Base-by-base conservation (phyloP, 1,139 yeast species). In the Eremothecium coryli region DNA sequence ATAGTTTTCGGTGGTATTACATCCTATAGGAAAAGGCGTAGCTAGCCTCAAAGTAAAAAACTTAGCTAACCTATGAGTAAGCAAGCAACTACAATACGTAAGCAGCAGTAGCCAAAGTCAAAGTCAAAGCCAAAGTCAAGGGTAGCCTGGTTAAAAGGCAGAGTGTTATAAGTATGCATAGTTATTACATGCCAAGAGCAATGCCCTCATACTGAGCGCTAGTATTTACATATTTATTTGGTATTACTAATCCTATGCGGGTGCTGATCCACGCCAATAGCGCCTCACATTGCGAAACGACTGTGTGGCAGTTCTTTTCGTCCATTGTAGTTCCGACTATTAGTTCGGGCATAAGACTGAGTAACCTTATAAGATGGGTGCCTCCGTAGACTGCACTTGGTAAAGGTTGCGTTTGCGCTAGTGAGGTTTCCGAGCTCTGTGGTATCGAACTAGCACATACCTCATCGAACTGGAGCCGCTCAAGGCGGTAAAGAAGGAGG, bases 311-410 rank as follows among this genome's bases (percentile, higher is more conserved):
- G 36, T 90, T 76, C 39, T 76, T 78, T 14, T 73, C 67, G 50
- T 88, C 96, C 90, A 88, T 84, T 9, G 77, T 64, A 0, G 95
- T 76, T 44, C 78, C 79, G 1, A 85, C 71, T 31, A 88, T 68
- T 15, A 86, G 62, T 3, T 85, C 93, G 0, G 97, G 97, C 32
- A 90, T 62, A 1, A 85, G 67, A 8, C 85, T 79, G 43, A 82
- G 64, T 37, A 86, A 60, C 40, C 96, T 64, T 38, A 86, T 61
- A 23, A 88, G 62, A 56, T 85, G 95, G 49, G 81, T 86, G 8
- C 72, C 68, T 0, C 96, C 95, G 53, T 88, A 90, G 0, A 79
- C 58, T 4, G 68, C 64, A 35, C 70, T 58, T 39, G 65, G 54
- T 18, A 56, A 54, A 33, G 52, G 52, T 35, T 64, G 55, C 10